These are phyloP conservation scores for Panaeolus papilionaceus DNA, from an alignment of 768 basidiomycete species.

Conservation along the genomic window DNA sequence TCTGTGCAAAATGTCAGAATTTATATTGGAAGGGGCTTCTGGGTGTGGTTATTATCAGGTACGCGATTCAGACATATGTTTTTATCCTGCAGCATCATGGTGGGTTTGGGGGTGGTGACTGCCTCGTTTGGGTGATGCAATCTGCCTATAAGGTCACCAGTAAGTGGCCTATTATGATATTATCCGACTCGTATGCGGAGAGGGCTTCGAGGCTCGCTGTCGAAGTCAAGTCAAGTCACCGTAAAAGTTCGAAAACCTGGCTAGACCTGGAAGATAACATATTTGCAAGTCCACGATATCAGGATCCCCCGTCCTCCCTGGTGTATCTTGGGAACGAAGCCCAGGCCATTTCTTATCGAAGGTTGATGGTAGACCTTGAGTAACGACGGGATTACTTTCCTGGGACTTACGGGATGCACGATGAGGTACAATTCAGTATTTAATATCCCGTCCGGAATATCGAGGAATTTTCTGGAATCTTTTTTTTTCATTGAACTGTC, in stretches of 20 bases:
- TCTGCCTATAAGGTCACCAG: not conserved
- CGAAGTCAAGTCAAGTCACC: not conserved
- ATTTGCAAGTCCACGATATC: not conserved
- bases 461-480: slow-evolving; percentile 1
- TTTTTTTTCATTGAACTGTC: not conserved
- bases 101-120: not conserved
- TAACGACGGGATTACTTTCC: not conserved
- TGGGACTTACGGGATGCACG: not conserved
- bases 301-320: not conserved
- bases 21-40: not conserved
- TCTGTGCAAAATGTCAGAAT: slow-evolving; percentile 7
- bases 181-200: not conserved
- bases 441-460: not conserved
- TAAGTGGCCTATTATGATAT: too few relatives aligned
- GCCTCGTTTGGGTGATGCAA: not conserved
- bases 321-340: not conserved
- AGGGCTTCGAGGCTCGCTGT: not conserved
- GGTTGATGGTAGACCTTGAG: not conserved
- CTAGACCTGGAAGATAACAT: not conserved
- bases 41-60: not conserved
- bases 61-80: not conserved
- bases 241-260: not conserved
- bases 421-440: not conserved
- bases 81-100: not conserved
- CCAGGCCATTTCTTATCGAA: too few relatives aligned